Evolutionary conservation across 805 yeast genomes (phyloP), one percentile per base, ranked within the genome.

Genomic region (Sugiyamaella valdiviana): DNA sequence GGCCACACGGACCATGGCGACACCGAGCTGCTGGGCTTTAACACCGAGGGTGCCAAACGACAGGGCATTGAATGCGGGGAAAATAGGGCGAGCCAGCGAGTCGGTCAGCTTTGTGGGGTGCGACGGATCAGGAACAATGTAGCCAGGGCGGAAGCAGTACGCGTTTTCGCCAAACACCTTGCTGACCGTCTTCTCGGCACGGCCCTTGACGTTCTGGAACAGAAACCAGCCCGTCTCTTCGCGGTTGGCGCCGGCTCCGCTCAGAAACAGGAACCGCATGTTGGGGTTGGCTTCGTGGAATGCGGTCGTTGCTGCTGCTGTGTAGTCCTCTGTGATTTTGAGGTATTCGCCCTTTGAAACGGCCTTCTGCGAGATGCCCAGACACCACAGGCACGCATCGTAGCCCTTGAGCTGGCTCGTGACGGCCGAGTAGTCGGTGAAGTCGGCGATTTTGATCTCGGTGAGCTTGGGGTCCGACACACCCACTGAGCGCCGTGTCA

Each of bases 241-340:
- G 16, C 20, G 50, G 5, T 47, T 39, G 14, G 46, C 50, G 6
- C 50, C 50, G n/a, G 19, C 40, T 10, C 50, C 50, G 35, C 50
- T 47, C 10, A 47, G 45, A 42, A 42, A 47, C 21, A 42, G 24
- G 23, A 47, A 47, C 32, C 42, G 42, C 46, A 47, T 36, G 5
- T 36, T 16, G 14, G 50, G 43, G 36, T 47, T 47, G 15, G 32
- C 46, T 36, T 36, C 16, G 39, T 24, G 17, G 17, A 47, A 23
- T 5, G 42, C 38, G 14, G 42, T 36, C 2, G 44, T 47, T 7
- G 46, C 50, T 14, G 29, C 39, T 19, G 42, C n/a, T 7, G 50
- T 37, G 36, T 42, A 47, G 16, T 47, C 50, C n/a, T 42, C 16
- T 17, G 50, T 47, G 39, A 47, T 47, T 24, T 42, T 37, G 9